phyloP scores from a whole-genome alignment of 164 flowering plant species.

The Dillenia turbinata region DNA sequence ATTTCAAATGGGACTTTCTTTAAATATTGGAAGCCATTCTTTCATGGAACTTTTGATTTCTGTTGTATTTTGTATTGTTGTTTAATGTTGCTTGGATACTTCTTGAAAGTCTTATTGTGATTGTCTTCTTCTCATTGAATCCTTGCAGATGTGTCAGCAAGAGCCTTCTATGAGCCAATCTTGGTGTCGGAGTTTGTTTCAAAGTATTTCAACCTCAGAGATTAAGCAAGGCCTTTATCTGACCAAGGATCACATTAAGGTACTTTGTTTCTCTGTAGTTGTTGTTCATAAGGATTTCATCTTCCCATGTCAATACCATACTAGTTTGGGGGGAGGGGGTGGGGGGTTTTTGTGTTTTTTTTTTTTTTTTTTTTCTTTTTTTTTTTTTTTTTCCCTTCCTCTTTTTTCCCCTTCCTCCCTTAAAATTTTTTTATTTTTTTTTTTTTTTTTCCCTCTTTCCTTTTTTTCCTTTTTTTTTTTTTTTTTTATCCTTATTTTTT shows the following conservation, averaged over 20 bases:
- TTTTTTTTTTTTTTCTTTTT: no score
- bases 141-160: constrained; percentile 70
- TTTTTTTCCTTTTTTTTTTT: no score
- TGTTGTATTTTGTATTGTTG: neutral
- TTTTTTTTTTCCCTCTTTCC: no score
- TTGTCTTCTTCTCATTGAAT: neutral
- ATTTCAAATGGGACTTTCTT: constrained; percentile 80
- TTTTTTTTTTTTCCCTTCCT: no score
- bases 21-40: constrained; percentile 55
- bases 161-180: constrained; percentile 60
- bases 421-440: no score
- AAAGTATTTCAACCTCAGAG: constrained; percentile 23
- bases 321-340: no score
- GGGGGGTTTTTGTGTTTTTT: no score
- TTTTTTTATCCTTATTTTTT: no score
- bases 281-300: no score
- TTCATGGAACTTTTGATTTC: neutral
- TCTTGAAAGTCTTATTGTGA: neutral
- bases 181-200: constrained; percentile 44
- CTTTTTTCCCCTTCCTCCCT: no score
- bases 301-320: no score
- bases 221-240: constrained; percentile 29
- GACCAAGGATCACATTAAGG: constrained; percentile 51
- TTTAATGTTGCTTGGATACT: no score
- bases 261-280: constrained; percentile 6